A percentile compares a stretch with the other conserved stretches of the same genome.
These are phyloP conservation scores for Salix viminalis DNA, from an alignment of 345 rosid genomes.

Conservation along the genomic window DNA sequence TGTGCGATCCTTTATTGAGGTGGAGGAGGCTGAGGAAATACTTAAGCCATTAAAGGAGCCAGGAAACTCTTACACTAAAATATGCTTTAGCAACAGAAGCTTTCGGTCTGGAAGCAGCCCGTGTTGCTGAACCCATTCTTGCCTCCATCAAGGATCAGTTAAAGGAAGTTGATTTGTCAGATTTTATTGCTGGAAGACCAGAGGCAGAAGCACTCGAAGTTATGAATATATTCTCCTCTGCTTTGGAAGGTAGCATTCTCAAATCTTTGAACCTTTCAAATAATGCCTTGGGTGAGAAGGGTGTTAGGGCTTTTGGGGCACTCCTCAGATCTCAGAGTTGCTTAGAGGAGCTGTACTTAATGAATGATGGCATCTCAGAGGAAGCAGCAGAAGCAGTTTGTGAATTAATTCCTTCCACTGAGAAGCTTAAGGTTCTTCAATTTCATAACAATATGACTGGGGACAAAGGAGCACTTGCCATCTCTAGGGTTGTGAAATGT, in stretches of 20 bases:
- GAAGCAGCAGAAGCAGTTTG: constrained; percentile 85
- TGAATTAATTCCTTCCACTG: constrained; percentile 82
- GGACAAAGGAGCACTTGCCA: constrained; percentile 72
- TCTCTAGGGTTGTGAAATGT: constrained; percentile 59
- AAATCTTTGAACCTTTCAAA: constrained; percentile 70
- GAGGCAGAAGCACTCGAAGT: constrained; percentile 87
- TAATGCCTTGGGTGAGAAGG: constrained; percentile 93
- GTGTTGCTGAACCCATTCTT: constrained; percentile 71
- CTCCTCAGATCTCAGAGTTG: constrained; percentile 66
- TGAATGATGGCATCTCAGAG: constrained; percentile 89
- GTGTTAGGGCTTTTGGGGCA: constrained; percentile 73
- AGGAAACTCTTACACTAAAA: constrained; percentile 66
- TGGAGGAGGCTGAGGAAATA: constrained; percentile 72
- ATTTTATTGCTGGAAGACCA: constrained; percentile 83
- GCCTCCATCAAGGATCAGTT: constrained; percentile 63
- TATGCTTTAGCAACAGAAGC: constrained; percentile 92
- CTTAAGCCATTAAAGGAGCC: constrained; percentile 65
- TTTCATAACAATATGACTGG: constrained; percentile 95
- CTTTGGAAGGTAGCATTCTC: constrained; percentile 65
- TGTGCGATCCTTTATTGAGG: constrained; percentile 63
- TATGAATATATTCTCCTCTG: constrained; percentile 69
- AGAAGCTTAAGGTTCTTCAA: constrained; percentile 69
- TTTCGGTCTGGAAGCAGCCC: constrained; percentile 78
- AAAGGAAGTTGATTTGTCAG: constrained; percentile 83
- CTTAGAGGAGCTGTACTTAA: constrained; percentile 76